Conservation (phyloP, 345 rosid species). For the Lepidium sativum region DNA sequence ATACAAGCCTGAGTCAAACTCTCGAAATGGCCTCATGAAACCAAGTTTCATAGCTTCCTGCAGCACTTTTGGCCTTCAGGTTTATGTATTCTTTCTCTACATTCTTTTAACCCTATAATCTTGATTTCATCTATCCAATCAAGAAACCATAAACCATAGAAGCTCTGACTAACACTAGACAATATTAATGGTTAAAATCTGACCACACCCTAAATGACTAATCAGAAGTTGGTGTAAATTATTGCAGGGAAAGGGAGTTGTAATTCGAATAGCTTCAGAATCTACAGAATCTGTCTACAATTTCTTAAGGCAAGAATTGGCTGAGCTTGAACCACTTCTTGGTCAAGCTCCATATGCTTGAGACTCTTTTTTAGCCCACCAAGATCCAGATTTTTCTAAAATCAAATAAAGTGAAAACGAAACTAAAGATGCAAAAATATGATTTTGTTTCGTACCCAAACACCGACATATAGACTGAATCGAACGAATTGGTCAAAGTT, state of each 20-base stretch:
- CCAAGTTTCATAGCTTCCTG: slow-evolving; percentile 72
- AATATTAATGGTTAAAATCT: not conserved
- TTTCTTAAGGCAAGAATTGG: slow-evolving; percentile 56
- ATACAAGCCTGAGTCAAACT: slow-evolving; percentile 19
- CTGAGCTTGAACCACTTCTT: slow-evolving; percentile 50
- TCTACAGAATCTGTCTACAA: slow-evolving; percentile 78
- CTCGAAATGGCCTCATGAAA: slow-evolving; percentile 25
- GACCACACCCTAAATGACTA: no score
- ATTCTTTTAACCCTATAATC: not conserved
- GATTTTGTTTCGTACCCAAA: not conserved
- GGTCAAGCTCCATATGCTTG: slow-evolving; percentile 62
- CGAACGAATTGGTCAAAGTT: not conserved
- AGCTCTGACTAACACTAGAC: not conserved
- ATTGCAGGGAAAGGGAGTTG: slow-evolving; percentile 58
- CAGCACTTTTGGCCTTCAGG: slow-evolving; percentile 79
- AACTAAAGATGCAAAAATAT: not conserved
- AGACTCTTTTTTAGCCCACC: not conserved
- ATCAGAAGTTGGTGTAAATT: not conserved
- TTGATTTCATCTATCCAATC: not conserved
- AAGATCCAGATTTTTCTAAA: not conserved
- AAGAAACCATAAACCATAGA: not conserved
- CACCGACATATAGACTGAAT: not conserved
- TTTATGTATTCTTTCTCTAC: slow-evolving; percentile 2
- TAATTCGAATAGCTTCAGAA: slow-evolving; percentile 64
- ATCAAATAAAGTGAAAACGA: no score